Base-by-base conservation (phyloP, 2,329 filamentous ascomycete species). In the Epichloe hybrida region DNA sequence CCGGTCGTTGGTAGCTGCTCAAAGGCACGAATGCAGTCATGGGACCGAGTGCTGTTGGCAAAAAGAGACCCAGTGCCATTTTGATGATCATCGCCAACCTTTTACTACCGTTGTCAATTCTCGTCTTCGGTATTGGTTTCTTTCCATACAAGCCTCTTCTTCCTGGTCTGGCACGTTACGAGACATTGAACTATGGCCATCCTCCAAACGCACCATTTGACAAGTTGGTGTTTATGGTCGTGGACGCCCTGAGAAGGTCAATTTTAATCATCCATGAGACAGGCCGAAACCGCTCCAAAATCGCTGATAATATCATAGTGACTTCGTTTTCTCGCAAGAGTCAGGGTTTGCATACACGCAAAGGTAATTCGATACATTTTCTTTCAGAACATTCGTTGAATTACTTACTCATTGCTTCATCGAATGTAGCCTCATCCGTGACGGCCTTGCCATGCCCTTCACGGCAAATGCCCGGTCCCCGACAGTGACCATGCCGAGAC, bases 81-180 rank as follows among this genome's bases (percentile, higher is more conserved):
- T 63, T 77, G 55, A 77, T 89, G 54, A 63, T 77, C 48, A 67
- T 80, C 56, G 84, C 88, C 61, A 95, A 96, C 66, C 51, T 89
- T 35, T 69, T 95, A 54, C 80, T 95, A 43, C 86, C 87, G 3
- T 62, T 85, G 50, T 83, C 88, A 44, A 80, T 90, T 56, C 58
- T 85, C 50, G 68, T 84, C 56, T 97, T 97, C 66, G 90, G 87
- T 27, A 80, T 81, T 35, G 91, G 93, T 13, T 98, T 98, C 75
- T 98, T 98, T 63, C 93, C 93, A 7, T 96, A 97, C 69, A 98
- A 98, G 63, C 89, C 93, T 3, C 85, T 95, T 57, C 75, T 98
- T 46, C 82, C 90, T 11, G 93, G 93, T 4, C 72, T 95, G 45
- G 90, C 93, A 9, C 72, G 77, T 55, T 86, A 83, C 66, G 76